phyloP scores from a whole-genome alignment of 176 grass and related monocot genomes.

The Aegilops bicornis region DNA sequence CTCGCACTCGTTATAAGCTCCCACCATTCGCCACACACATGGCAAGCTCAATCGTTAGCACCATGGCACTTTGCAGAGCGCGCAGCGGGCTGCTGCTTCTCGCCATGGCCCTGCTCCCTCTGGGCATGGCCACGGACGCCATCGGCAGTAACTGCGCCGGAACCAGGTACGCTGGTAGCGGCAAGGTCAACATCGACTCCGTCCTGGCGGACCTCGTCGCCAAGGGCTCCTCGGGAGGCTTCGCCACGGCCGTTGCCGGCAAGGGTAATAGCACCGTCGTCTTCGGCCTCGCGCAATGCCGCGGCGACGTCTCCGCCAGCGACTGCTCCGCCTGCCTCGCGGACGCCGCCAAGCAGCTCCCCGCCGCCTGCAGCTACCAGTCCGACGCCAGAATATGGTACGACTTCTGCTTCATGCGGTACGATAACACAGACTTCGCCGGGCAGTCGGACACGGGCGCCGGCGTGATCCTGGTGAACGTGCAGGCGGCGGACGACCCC shows the following conservation, averaged over 20 bases:
- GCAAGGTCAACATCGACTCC: conserved; percentile 37
- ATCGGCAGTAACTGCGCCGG: conserved; percentile 48
- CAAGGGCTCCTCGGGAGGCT: conserved; percentile 49
- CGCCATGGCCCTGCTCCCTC: conserved; percentile 26
- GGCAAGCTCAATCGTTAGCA: not conserved
- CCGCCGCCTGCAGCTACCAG: conserved; percentile 38
- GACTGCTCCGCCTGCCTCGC: conserved; percentile 59
- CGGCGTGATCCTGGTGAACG: conserved; percentile 47
- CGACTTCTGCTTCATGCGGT: conserved; percentile 77
- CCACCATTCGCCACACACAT: conserved; percentile 16
- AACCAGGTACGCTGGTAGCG: conserved; percentile 20
- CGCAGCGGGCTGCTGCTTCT: conserved; percentile 30
- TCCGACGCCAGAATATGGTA: conserved; percentile 71
- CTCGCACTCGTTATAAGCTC: conserved; percentile 23
- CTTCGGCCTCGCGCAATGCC: conserved; percentile 71
- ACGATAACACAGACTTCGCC: conserved; percentile 46
- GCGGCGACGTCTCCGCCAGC: conserved; percentile 52
- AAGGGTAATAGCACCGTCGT: conserved; percentile 16
- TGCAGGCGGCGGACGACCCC: conserved; percentile 36
- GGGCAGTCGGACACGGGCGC: conserved; percentile 41
- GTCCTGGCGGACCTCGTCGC: conserved; percentile 61
- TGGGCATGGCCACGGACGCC: conserved; percentile 35
- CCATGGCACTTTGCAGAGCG: conserved; percentile 44
- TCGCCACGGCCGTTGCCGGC: conserved; percentile 47
- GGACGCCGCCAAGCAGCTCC: conserved; percentile 60